These are phyloP conservation scores for Neurospora sp. DNA, from an alignment of 495 filamentous ascomycete genomes.

Conservation along the genomic window DNA sequence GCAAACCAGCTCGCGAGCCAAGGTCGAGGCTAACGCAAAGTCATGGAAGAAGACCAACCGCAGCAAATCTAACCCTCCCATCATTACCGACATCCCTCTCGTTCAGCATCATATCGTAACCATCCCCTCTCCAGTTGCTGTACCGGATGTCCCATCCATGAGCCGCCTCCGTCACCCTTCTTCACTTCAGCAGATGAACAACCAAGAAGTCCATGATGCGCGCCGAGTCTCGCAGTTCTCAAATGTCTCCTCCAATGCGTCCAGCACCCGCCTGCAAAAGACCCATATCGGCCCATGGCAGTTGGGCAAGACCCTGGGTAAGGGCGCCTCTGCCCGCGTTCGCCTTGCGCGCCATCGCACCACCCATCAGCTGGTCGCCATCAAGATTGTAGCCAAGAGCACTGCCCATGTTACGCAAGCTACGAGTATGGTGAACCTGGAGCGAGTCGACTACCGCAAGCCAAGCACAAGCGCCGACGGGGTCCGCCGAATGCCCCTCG, in stretches of 20 bases:
- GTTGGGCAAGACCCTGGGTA: conserved; percentile 74
- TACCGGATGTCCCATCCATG: background rate
- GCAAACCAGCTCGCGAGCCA: background rate
- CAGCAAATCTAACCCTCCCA: conserved; percentile 6
- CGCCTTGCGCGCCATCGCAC: conserved; percentile 66
- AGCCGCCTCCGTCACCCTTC: background rate
- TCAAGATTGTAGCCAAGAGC: conserved; percentile 86
- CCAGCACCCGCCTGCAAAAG: conserved; percentile 45
- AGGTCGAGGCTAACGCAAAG: background rate
- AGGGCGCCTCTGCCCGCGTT: conserved; percentile 76
- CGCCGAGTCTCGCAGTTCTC: conserved; percentile 68
- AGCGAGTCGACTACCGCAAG: conserved; percentile 34
- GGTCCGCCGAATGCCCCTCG: conserved; percentile 63
- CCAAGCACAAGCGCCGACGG: conserved; percentile 34
- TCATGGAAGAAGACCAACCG: background rate
- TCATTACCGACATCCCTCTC: background rate
- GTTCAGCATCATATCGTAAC: background rate
- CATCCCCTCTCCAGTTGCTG: background rate
- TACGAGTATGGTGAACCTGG: conserved; percentile 66
- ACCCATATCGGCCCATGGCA: conserved; percentile 83
- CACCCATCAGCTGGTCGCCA: conserved; percentile 68
- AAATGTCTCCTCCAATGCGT: conserved; percentile 50
- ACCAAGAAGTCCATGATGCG: conserved; percentile 30
- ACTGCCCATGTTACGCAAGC: conserved; percentile 60
- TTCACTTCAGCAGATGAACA: conserved; percentile 27